A percentile compares a stretch with the other conserved stretches of the same genome.
These are phyloP conservation scores for Gigaspora rosea DNA, from an alignment of 192 early-diverging fungal genomes.

Conservation along the genomic window DNA sequence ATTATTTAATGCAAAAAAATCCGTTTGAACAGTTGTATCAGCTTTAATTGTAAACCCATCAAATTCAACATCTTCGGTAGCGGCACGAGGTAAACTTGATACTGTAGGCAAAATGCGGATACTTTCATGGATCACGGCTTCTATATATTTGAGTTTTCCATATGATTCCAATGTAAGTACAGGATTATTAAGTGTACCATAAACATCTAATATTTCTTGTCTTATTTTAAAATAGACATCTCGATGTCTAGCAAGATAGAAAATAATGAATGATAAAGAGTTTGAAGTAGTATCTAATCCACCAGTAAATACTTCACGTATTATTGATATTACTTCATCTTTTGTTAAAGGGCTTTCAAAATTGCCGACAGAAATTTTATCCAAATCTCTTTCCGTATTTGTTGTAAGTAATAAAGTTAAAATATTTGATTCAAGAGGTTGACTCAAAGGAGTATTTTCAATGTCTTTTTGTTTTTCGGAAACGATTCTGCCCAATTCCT, in stretches of 20 bases:
- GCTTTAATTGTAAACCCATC: neutral
- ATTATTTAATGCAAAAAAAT: neutral
- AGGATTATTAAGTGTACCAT: neutral
- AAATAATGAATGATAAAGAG: neutral
- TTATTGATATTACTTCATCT: neutral
- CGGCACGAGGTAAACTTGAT: neutral
- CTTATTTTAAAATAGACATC: neutral
- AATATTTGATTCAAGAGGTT: too few relatives aligned
- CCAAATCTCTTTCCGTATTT: neutral
- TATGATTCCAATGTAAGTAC: neutral
- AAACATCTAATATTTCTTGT: neutral
- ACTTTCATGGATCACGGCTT: slow-evolving; percentile 21
- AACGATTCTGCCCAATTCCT: neutral
- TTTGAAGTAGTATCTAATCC: slow-evolving; percentile 12
- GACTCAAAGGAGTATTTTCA: too few relatives aligned
- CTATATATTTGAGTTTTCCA: slow-evolving; percentile 1
- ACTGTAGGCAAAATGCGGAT: neutral
- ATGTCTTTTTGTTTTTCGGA: neutral
- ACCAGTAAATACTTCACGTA: slow-evolving; percentile 9
- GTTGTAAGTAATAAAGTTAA: neutral
- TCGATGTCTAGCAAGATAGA: neutral
- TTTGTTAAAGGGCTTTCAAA: neutral
- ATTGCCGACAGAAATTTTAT: neutral
- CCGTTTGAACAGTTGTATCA: neutral
- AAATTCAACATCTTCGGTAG: neutral